A percentile compares a stretch with the other conserved stretches of the same genome.
Conservation (phyloP, 495 filamentous ascomycete species). For the Aspergillus sparsus region DNA sequence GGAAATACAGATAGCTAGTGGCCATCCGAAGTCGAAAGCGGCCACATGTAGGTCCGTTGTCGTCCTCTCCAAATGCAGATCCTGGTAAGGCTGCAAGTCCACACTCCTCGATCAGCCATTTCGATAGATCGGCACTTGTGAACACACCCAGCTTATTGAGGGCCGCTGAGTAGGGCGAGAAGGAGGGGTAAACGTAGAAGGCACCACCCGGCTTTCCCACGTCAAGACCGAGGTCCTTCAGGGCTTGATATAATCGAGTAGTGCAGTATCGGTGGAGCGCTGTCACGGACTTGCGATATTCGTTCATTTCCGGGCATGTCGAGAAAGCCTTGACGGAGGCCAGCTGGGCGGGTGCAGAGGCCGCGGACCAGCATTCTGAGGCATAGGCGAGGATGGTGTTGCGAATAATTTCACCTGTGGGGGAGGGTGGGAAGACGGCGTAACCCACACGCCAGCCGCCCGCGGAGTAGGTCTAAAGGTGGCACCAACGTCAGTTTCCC, state of each 20-base stretch:
- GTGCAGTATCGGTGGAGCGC: slow-evolving; percentile 8
- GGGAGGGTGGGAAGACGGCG: slow-evolving; percentile 10
- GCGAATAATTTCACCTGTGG: slow-evolving; percentile 5
- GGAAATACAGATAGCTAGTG: slow-evolving; percentile 8
- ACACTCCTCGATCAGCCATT: slow-evolving; percentile 8
- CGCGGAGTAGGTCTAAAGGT: slow-evolving; percentile 1
- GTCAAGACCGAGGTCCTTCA: slow-evolving; percentile 6
- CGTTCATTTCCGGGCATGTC: slow-evolving; percentile 1
- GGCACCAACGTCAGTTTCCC: no score
- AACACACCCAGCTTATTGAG: slow-evolving; percentile 8
- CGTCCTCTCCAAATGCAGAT: slow-evolving; percentile 12
- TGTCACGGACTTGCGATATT: slow-evolving; percentile 8
- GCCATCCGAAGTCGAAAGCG: slow-evolving; percentile 6
- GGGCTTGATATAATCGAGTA: slow-evolving; percentile 6
- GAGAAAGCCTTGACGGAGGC: slow-evolving; percentile 8
- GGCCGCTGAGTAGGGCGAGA: slow-evolving; percentile 2
- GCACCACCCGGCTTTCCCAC: slow-evolving; percentile 5
- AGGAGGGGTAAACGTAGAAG: slow-evolving; percentile 11
- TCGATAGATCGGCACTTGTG: slow-evolving; percentile 4
- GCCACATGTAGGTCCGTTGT: slow-evolving; percentile 3
- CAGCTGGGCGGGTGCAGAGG: slow-evolving; percentile 6
- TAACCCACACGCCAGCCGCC: slow-evolving; percentile 10
- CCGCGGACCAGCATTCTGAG: slow-evolving; percentile 8
- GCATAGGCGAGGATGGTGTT: slow-evolving; percentile 10
- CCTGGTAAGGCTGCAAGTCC: slow-evolving; percentile 3